Base-by-base conservation (phyloP, 192 early-diverging fungal species). In the Backusella parvicylindrica region DNA sequence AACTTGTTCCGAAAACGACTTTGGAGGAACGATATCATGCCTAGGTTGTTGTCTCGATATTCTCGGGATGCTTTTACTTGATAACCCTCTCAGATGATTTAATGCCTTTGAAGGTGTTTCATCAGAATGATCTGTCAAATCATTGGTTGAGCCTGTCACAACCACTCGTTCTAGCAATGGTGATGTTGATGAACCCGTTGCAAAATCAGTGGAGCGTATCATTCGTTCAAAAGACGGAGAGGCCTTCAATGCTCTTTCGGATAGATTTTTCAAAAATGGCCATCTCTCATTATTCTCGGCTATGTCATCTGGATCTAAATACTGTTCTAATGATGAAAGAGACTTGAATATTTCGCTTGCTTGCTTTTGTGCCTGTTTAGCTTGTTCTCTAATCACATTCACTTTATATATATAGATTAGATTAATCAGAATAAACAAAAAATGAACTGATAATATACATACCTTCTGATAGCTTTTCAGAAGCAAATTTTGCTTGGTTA, bases 391-490 rank as follows among this genome's bases (percentile, higher is more conserved):
- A 6, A 70, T 8, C 8, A 30, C 9, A 11, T 23, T 47, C 6
- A 26, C 68, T 70, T 28, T 67, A 9, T n/a, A 30, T 3, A 23
- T 12, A 9, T 2, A 13, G 13, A 43, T 43, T 32, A 43, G 40
- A 21, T 38, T 26, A 26, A 31, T 13, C 15, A 6, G 6, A 23
- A 6, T 68, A 37, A 26, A 18, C 28, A 28, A 8, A 16, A 13
- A 15, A 7, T 13, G 3, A 3, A 26, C 16, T 23, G 2, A 18
- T 30, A 16, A 31, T 30, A 12, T 70, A 70, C 68, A 12, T 70
- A 70, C 68, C 68, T 47, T 70, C 68, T 26, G 68, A 15, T 31
- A 70, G 6, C 28, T 37, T 70, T 8, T 70, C 68, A 47, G 68
- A 70, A 1, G 40, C 28, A 18, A 12, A 30, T 18, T 70, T 70